Percentiles rank a stretch among this genome's conserved stretches.
Conservation (phyloP, 495 filamentous ascomycete species). For the Tuber magnatum region DNA sequence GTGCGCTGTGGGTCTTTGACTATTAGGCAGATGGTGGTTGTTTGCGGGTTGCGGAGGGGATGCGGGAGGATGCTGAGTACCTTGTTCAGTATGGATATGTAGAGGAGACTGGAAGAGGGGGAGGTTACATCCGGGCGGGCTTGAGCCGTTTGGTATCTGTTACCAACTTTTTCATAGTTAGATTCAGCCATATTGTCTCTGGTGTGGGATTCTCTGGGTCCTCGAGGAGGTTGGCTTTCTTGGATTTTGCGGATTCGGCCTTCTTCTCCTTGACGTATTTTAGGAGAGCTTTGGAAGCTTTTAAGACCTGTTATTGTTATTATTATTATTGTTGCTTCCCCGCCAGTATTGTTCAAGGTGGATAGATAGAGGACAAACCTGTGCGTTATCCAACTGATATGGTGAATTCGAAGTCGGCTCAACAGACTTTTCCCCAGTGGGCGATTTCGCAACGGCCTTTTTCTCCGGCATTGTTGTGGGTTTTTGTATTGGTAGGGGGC, state of each 20-base stretch:
- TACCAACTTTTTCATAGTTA: conserved; percentile 87
- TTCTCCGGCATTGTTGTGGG: conserved; percentile 12
- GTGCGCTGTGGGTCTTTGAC: conserved; percentile 76
- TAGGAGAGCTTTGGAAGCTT: conserved; percentile 74
- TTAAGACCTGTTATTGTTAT: conserved; percentile 51
- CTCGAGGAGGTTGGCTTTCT: conserved; percentile 64
- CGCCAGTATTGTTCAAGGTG: conserved; percentile 8
- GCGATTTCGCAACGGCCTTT: conserved; percentile 9
- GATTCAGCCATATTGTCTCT: conserved; percentile 68
- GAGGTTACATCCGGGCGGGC: conserved; percentile 55
- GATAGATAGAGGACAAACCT: conserved; percentile 45
- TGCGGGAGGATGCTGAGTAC: conserved; percentile 54
- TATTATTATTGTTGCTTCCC: conserved; percentile 11
- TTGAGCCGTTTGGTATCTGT: conserved; percentile 68
- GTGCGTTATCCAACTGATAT: conserved; percentile 59
- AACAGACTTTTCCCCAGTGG: conserved; percentile 8
- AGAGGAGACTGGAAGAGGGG: conserved; percentile 27
- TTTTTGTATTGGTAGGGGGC: background rate
- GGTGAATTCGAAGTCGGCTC: conserved; percentile 45
- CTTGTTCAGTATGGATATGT: background rate
- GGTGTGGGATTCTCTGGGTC: conserved; percentile 52
- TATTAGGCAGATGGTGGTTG: conserved; percentile 71
- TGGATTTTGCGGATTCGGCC: conserved; percentile 52
- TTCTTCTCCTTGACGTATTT: conserved; percentile 62
- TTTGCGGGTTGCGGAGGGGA: conserved; percentile 57